A percentile compares a stretch with the other conserved stretches of the same genome.
Conservation (phyloP, 2,329 filamentous ascomycete genomes). For the Colletotrichum tanaceti region DNA sequence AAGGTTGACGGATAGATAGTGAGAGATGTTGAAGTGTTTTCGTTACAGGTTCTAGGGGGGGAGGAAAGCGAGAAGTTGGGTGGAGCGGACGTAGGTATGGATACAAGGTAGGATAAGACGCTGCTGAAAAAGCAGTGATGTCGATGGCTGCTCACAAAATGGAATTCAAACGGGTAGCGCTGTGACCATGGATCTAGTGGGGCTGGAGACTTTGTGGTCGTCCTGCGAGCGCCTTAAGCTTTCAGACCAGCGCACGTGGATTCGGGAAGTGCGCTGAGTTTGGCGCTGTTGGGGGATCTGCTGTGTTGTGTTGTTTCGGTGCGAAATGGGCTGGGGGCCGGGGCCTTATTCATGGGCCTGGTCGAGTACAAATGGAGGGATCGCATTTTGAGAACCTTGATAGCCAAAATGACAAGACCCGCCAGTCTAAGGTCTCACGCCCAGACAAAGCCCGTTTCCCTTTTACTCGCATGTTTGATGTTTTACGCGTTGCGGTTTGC, state of each 20-base stretch:
- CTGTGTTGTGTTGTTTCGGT: constrained; percentile 36
- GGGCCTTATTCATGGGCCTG: constrained; percentile 22
- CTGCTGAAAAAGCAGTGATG: constrained; percentile 29
- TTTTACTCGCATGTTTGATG: constrained; percentile 21
- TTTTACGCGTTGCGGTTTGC: not conserved
- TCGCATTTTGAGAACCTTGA: constrained; percentile 15
- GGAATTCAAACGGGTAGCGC: constrained; percentile 14
- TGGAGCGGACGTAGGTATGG: constrained; percentile 12
- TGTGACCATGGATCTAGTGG: constrained; percentile 19
- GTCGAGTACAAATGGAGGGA: constrained; percentile 10
- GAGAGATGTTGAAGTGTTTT: not conserved
- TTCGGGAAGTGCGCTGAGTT: constrained; percentile 14
- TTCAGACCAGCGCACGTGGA: constrained; percentile 29
- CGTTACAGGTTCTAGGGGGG: not conserved
- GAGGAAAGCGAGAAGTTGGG: not conserved
- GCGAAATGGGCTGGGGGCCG: constrained; percentile 16
- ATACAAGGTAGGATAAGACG: not conserved
- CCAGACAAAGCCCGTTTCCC: constrained; percentile 35
- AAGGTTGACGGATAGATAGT: constrained; percentile 10
- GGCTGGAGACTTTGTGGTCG: constrained; percentile 7
- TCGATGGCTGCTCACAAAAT: constrained; percentile 21
- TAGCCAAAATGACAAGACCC: constrained; percentile 11
- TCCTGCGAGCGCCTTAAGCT: constrained; percentile 33
- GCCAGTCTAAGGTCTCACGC: constrained; percentile 23
- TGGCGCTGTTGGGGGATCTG: constrained; percentile 28